Evolutionary conservation across 2,329 filamentous ascomycete genomes (phyloP), one percentile per base, ranked within the genome.

Genomic region (Neofusicoccum laricinum): DNA sequence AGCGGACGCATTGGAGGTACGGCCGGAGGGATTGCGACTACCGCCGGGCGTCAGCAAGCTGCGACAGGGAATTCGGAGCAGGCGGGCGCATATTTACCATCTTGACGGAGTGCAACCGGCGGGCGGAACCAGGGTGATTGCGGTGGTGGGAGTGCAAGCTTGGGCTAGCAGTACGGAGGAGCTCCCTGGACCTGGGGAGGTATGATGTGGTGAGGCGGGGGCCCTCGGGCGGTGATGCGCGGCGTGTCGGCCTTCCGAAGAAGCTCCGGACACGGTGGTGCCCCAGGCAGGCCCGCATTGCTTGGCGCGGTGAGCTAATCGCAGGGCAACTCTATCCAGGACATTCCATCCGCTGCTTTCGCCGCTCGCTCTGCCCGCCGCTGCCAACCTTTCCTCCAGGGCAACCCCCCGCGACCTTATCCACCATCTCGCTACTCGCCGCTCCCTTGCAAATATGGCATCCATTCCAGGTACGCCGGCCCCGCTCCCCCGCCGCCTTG

Each of bases 21-120:
- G 94, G 94, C 68, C 94, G 91, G 75, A 98, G 86, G 69, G 93
- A 97, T 93, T 97, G 94, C 76, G 93, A 97, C 95, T 88, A 59
- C 73, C 45, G 43, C 15, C 14, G 67, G 65, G 65, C 30, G 68
- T 76, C 69, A 76, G 75, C 68, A 43, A 40, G 62, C 25, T 57
- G 41, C 34, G 38, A 40, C 25, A 19, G 41, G 25, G 25, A 34
- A 15, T 34, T 19, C 55, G 30, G 41, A 45, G 25, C n/a, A 19
- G 30, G 25, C 30, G 40, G 30, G 32, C 15, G 49, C 19, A 12
- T n/a, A 43, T 21, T 19, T 55, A 64, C 62, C 62, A 64, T 64
- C 25, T 38, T 64, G 51, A 25, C 41, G 50, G 49, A 34, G 32
- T 30, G 61, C 25, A 53, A 34, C 21, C 61, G 49, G 30, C n/a